Base-by-base conservation (phyloP, 2,329 filamentous ascomycete species). In the Eurotiales sp. region DNA sequence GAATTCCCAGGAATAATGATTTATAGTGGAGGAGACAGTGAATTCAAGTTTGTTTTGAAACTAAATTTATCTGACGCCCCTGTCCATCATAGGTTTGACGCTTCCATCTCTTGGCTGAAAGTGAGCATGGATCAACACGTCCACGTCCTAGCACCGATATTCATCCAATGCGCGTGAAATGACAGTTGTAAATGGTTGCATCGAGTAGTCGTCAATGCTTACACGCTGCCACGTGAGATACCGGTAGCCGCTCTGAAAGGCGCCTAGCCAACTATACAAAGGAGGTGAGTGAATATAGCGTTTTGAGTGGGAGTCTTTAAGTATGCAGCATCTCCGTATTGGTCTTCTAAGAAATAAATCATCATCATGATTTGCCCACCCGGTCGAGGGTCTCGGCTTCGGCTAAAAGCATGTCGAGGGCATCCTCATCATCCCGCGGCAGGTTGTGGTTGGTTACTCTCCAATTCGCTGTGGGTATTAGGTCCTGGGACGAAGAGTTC, bases 341-440 rank as follows among this genome's bases (percentile, higher is more conserved):
- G n/a, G n/a, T n/a, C n/a, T n/a, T n/a, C n/a, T n/a, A n/a, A n/a
- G 32, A 37, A 8, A 14, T n/a, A n/a, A n/a, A n/a, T n/a, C n/a
- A n/a, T 23, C 45, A 22, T 19, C 29, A 39, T 5, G 21, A 37
- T 15, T 11, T 17, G 14, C 45, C 23, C n/a, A 17, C 34, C 34
- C 21, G 3, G 34, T 5, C 17, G 8, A 37, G 22, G 11, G 8
- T 29, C 32, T 40, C 45, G n/a, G 37, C 11, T 22, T 47, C 45
- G 27, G 45, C 45, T 40, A 47, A 17, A 11, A 47, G 45, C 7
- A 39, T 27, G 15, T 47, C 34, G 23, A 47, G 32, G 8, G 39
- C 45, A 25, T n/a, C n/a, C n/a, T 47, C 27, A 7, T 12, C 25
- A 23, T 37, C 44, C 32, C 37, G 32, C 17, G 34, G 34, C 40